These are phyloP conservation scores for Blastobotrys proliferans DNA, from an alignment of 1,139 yeast species.

Conservation along the genomic window DNA sequence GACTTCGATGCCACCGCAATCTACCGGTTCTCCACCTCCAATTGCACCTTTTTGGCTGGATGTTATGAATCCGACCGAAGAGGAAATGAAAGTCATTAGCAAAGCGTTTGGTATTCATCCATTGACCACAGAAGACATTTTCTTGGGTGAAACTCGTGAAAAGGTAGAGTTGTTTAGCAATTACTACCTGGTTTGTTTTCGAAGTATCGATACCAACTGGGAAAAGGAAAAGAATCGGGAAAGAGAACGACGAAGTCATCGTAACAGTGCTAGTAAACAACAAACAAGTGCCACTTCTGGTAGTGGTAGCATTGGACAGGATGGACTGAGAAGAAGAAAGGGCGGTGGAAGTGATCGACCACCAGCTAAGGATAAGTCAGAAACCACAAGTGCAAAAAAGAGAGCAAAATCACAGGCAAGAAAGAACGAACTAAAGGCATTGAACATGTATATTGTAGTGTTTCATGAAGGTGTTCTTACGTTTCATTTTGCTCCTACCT, in stretches of 20 bases:
- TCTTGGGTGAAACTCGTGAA: conserved; percentile 88
- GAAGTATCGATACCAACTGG: conserved; percentile 72
- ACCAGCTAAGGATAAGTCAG: not conserved
- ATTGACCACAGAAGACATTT: conserved; percentile 90
- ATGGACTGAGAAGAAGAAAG: not conserved
- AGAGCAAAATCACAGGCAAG: conserved; percentile 2
- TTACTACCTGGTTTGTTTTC: conserved; percentile 88
- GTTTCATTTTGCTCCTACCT: conserved; percentile 79
- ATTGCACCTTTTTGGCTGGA: conserved; percentile 60
- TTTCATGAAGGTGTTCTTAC: conserved; percentile 79
- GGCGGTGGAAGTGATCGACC: not conserved
- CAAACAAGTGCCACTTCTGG: too few relatives aligned
- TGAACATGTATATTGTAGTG: conserved; percentile 83
- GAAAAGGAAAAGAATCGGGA: conserved; percentile 26
- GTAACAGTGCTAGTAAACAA: not conserved
- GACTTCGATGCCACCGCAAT: conserved; percentile 6
- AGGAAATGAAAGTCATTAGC: conserved; percentile 86
- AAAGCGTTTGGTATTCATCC: conserved; percentile 95
- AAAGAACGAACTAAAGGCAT: conserved; percentile 45
- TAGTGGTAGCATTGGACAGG: too few relatives aligned
- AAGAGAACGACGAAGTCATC: conserved; percentile 5
- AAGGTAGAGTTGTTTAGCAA: conserved; percentile 88
- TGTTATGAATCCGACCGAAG: conserved; percentile 88
- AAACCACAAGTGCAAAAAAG: not conserved
- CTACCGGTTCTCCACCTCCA: not conserved